These are phyloP conservation scores for Sugiyamaella marilandica DNA, from an alignment of 805 yeast genomes.

Conservation along the genomic window DNA sequence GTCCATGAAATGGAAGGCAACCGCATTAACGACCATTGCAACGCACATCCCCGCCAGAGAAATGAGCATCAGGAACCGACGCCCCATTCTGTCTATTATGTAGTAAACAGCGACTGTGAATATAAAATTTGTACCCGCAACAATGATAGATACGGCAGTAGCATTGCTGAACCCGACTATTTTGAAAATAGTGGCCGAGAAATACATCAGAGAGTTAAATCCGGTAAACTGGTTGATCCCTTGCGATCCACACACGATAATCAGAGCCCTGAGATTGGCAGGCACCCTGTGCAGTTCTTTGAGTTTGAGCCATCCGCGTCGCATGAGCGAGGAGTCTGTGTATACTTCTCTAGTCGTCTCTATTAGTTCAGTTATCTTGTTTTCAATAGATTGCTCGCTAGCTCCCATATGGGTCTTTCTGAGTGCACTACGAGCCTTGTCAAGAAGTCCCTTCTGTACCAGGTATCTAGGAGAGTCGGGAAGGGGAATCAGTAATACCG, in stretches of 20 bases:
- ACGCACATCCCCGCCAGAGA: slow-evolving; percentile 79
- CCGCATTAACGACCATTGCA: slow-evolving; percentile 71
- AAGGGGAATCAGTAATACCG: slow-evolving; percentile 70
- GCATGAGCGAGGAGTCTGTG: slow-evolving; percentile 14
- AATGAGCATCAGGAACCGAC: slow-evolving; percentile 70
- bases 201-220: slow-evolving; percentile 93
- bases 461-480: slow-evolving; percentile 95
- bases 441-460: slow-evolving; percentile 62
- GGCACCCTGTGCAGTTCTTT: slow-evolving; percentile 33
- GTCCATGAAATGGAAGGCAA: slow-evolving; percentile 84
- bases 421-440: slow-evolving; percentile 63
- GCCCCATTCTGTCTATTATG: slow-evolving; percentile 80
- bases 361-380: slow-evolving; percentile 65
- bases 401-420: slow-evolving; percentile 59
- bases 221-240: slow-evolving; percentile 96
- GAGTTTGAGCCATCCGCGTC: slow-evolving; percentile 17
- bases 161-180: slow-evolving; percentile 83
- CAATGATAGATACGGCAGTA: slow-evolving; percentile 85
- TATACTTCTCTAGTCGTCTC: slow-evolving; percentile 21
- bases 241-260: slow-evolving; percentile 87
- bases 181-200: slow-evolving; percentile 85
- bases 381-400: slow-evolving; percentile 56
- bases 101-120: slow-evolving; percentile 81
- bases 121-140: slow-evolving; percentile 90
- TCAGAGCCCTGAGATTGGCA: slow-evolving; percentile 78